Percentiles rank a stretch among this genome's conserved stretches.
phyloP scores from a whole-genome alignment of 352 stramenopile species.

The Phytophthora niederhauseri region DNA sequence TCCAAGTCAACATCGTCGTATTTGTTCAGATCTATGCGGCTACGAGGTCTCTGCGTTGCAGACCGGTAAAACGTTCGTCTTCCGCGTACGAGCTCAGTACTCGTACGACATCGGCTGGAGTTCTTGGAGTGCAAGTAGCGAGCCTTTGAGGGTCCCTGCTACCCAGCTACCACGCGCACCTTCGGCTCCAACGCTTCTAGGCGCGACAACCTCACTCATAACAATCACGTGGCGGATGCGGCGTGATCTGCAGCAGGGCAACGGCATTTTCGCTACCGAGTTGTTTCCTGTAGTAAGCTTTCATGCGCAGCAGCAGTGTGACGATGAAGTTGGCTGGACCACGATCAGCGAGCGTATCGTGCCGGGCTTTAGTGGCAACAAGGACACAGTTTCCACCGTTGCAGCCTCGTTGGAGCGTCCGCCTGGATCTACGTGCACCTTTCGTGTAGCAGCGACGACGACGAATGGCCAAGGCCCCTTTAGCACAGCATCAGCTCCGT shows the following conservation, averaged over 20 bases:
- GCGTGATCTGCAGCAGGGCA: constrained; percentile 22
- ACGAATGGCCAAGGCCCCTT: constrained; percentile 63
- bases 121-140: constrained; percentile 56
- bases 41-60: constrained; percentile 30
- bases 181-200: constrained; percentile 48
- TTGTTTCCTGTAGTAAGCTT: constrained; percentile 54
- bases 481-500: constrained; percentile 40
- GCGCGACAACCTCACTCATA: constrained; percentile 34
- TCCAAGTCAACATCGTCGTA: constrained; percentile 19
- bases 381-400: constrained; percentile 31
- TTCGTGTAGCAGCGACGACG: constrained; percentile 58
- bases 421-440: constrained; percentile 56
- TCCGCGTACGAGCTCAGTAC: constrained; percentile 58
- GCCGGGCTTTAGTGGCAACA: constrained; percentile 31
- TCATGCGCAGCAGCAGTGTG: constrained; percentile 59
- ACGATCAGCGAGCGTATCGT: constrained; percentile 37
- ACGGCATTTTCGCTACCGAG: constrained; percentile 18
- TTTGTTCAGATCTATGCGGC: constrained; percentile 35
- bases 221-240: constrained; percentile 55
- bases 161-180: constrained; percentile 50
- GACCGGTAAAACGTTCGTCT: constrained; percentile 42
- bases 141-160: constrained; percentile 38
- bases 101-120: constrained; percentile 43
- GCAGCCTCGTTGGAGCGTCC: constrained; percentile 32
- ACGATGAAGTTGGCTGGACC: constrained; percentile 50